Conservation (phyloP, 768 basidiomycete species). For the Lactarius akahatsu region DNA sequence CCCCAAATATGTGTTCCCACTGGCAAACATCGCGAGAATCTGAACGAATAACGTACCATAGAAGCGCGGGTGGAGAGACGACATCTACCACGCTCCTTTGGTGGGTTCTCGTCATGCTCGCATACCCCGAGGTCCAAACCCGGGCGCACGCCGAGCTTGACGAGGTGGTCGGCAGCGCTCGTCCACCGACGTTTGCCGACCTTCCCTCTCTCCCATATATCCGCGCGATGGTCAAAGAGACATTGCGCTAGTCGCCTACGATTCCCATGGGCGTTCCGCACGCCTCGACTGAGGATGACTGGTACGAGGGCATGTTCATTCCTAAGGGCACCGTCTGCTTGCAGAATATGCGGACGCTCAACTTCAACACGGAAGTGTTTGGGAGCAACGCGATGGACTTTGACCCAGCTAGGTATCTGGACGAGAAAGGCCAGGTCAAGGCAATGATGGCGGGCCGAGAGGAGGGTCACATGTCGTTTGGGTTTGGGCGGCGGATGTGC, state of each 20-base stretch:
- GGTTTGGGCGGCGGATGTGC: too few relatives aligned
- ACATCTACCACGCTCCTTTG: too few relatives aligned
- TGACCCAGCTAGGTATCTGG: neutral
- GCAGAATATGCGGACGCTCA: neutral
- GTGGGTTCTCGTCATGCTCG: too few relatives aligned
- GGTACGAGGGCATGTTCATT: constrained; percentile 11
- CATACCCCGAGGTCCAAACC: too few relatives aligned
- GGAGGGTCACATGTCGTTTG: constrained; percentile 24
- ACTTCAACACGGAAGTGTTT: neutral
- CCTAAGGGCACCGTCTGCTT: neutral
- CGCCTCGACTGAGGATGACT: constrained; percentile 10
- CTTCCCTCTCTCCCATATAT: too few relatives aligned
- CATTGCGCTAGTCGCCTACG: too few relatives aligned
- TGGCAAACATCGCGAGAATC: neutral
- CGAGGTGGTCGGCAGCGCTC: constrained; percentile 25
- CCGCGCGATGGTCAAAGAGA: too few relatives aligned
- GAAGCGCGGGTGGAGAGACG: constrained; percentile 30
- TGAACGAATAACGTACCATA: neutral
- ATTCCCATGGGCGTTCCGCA: constrained; percentile 33
- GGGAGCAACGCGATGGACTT: neutral
- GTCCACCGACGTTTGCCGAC: too few relatives aligned
- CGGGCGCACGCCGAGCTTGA: constrained; percentile 39
- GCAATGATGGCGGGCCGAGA: constrained; percentile 30
- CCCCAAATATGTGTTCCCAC: too few relatives aligned
- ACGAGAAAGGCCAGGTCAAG: neutral